Base-by-base conservation (phyloP, 768 basidiomycete species). In the Lentinula guzmanii region DNA sequence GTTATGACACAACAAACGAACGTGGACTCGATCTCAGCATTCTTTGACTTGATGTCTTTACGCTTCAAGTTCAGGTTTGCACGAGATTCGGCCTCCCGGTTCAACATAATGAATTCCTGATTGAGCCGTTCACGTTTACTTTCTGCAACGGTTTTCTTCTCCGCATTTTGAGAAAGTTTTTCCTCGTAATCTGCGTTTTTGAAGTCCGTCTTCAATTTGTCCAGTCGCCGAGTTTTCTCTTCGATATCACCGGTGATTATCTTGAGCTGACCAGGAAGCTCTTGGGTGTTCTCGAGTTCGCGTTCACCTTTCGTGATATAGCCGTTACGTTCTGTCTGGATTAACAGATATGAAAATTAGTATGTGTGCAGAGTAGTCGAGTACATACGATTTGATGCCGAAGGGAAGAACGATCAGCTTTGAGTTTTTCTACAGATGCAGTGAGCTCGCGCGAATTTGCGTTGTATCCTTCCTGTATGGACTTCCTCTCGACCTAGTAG, bases 1-100 rank as follows among this genome's bases (percentile, higher is more conserved):
- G n/a, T 5, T 39, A 3, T 15, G 58, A 4, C 46, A 15, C 42
- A 55, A 6, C 37, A 39, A 62, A 57, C 35, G 2, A n/a, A 59
- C 58, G 15, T 86, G 58, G 80, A 86, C 64, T 82, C 76, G 13
- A 94, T 78, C 43, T 94, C 91, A 15, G 75, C 76, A 50, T 77
- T 75, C 74, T 90, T 91, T 60, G 74, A 79, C 70, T 79, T 83
- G 48, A 86, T 70, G 64, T 95, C 91, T 1, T 76, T 76, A 62
- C 86, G 78, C 68, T 92, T 90, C 63, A 96, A 68, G 43, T 89
- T 85, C 57, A 98, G 71, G 66, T 84, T 88, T 2, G 95, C 93
- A 48, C 96, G 78, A 1, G 84, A 77, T 58, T 95, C 90, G 0
- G 91, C 88, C 70, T 98, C 94, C 50, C 84, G 67, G 65, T 85